These are phyloP conservation scores for Raddia guianensis DNA, from an alignment of 176 grass and related monocot genomes.

Conservation along the genomic window DNA sequence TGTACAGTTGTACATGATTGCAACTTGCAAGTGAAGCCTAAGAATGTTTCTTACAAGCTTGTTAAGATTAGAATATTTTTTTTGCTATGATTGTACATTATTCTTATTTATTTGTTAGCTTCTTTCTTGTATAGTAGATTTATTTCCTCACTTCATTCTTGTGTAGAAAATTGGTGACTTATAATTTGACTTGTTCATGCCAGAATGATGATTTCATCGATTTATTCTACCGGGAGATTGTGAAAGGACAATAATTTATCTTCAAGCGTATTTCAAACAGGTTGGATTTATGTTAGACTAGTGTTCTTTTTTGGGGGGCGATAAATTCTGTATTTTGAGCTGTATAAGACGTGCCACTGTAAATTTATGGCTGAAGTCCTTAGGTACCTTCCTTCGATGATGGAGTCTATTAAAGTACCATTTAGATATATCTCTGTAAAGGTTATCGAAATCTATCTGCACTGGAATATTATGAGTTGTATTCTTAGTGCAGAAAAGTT, in stretches of 20 bases:
- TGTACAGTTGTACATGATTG: neutral
- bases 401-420: conserved; percentile 22
- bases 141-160: neutral
- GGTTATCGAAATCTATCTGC: conserved; percentile 6
- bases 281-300: neutral
- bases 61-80: neutral
- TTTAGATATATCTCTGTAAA: conserved; percentile 34
- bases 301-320: neutral
- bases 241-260: conserved; percentile 47
- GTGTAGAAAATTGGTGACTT: neutral
- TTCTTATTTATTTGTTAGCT: neutral
- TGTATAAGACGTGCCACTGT: conserved; percentile 11
- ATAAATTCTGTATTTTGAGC: neutral
- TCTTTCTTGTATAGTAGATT: neutral
- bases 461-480: conserved; percentile 6
- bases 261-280: neutral
- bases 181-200: neutral
- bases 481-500: conserved; percentile 28
- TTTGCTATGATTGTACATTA: neutral
- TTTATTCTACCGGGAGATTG: conserved; percentile 59
- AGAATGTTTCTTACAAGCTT: neutral
- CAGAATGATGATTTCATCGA: conserved; percentile 60
- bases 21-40: neutral
- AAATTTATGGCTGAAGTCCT: conserved; percentile 35
- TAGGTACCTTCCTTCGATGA: conserved; percentile 3